These are phyloP conservation scores for Radiomyces spectabilis DNA, from an alignment of 192 early-diverging fungal genomes.

Conservation along the genomic window DNA sequence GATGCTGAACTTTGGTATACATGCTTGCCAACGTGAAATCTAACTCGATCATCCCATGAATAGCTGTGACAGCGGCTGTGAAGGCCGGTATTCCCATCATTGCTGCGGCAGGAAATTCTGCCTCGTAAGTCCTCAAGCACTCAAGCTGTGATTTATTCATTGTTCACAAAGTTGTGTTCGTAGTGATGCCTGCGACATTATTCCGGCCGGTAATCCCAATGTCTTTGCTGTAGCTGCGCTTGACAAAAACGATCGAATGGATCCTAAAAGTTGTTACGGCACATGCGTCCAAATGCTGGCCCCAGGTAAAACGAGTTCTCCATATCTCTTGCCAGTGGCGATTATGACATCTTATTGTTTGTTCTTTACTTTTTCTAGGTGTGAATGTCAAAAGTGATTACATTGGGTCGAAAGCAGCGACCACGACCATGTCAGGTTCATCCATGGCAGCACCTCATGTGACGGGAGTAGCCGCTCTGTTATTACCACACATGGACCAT, in stretches of 20 bases:
- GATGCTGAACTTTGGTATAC: too few relatives aligned
- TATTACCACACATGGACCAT: conserved; percentile 15
- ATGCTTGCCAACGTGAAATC: conserved; percentile 48
- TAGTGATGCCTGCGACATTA: conserved; percentile 55
- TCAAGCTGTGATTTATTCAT: too few relatives aligned
- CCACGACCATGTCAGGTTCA: conserved; percentile 90
- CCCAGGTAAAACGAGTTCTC: conserved; percentile 39
- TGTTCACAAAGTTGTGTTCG: too few relatives aligned
- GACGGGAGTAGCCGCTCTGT: conserved; percentile 78
- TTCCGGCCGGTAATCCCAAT: conserved; percentile 50
- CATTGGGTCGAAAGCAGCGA: conserved; percentile 62
- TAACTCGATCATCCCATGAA: conserved; percentile 32
- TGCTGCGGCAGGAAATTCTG: conserved; percentile 72
- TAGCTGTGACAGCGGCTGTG: conserved; percentile 50
- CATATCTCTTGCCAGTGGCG: not conserved
- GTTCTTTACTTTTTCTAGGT: conserved; percentile 28
- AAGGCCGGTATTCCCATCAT: conserved; percentile 59
- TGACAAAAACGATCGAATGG: conserved; percentile 67
- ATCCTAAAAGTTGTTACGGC: conserved; percentile 79
- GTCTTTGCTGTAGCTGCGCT: conserved; percentile 87
- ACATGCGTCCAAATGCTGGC: conserved; percentile 93
- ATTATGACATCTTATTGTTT: not conserved
- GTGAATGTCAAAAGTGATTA: conserved; percentile 77
- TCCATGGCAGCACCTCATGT: conserved; percentile 95
- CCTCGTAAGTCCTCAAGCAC: conserved; percentile 42